Base-by-base conservation (phyloP, 208 protist genomes). In the Crithidia mellificae region DNA sequence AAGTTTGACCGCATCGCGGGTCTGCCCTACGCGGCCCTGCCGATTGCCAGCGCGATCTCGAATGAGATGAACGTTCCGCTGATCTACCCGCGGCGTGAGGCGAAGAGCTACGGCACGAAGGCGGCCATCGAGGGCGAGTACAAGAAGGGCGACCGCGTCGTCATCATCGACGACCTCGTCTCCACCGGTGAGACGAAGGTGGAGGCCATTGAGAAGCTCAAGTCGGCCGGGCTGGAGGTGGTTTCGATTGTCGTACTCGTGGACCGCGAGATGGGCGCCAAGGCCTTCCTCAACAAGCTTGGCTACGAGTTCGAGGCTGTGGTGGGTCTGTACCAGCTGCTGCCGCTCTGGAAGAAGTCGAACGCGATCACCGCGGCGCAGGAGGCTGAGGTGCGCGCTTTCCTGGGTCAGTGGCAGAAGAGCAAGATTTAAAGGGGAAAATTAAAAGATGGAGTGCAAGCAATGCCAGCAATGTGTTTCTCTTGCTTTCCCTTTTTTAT, bases 81-180 rank as follows among this genome's bases (percentile, higher is more conserved):
- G 46, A 88, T 98, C 14, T 92, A 98, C 69, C 82, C 86, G 9
- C 87, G 95, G 51, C 96, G 96, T 24, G 95, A 98, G 82, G 80
- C 74, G 22, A 98, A 98, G 84, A 77, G 68, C 50, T 98, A 98
- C 73, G 97, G 97, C 67, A 98, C 97, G 14, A 93, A 94, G 80
- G 95, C 93, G 19, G 59, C 84, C 29, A 96, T 99, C 66, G 96
- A 99, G 80, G 97, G 97, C 59, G 85, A 88, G 59, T 98, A 94
- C 82, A 91, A 92, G 61, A 85, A 91, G 56, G 93, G 93, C 39
- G 87, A 98, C 27, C 94, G 85, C 38, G 81, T 91, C 22, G 82
- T 96, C 39, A 89, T 99, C 30, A 90, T 99, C 58, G 97, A 99
- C 69, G 97, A 99, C 70, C 82, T 99, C 63, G 94, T 99, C 1